These are phyloP conservation scores for Candida yuanshanica DNA, from an alignment of 805 yeast species.

Conservation along the genomic window DNA sequence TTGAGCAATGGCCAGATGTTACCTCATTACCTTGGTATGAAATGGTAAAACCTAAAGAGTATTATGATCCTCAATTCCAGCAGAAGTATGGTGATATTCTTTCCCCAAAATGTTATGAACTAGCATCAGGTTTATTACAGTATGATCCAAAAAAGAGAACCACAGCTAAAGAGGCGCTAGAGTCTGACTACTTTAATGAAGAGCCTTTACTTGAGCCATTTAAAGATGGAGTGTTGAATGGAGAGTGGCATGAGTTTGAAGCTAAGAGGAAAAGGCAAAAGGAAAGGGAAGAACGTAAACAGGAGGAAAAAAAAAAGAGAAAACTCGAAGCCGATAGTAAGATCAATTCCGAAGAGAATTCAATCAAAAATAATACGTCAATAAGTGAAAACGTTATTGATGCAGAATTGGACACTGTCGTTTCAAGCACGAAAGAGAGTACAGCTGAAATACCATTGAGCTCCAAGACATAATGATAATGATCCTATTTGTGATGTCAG, in stretches of 20 bases:
- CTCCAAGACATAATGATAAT: neutral
- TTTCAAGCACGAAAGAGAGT: neutral
- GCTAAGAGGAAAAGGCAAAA: conserved; percentile 60
- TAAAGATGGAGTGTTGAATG: conserved; percentile 46
- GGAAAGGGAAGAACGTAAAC: conserved; percentile 21
- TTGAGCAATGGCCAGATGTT: conserved; percentile 71
- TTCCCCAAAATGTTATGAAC: conserved; percentile 52
- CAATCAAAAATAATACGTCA: neutral
- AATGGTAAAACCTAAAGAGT: conserved; percentile 55
- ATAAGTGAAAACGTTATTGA: neutral
- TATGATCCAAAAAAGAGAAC: conserved; percentile 68
- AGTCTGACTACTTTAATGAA: conserved; percentile 64
- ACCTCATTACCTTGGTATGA: conserved; percentile 89
- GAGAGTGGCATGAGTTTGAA: conserved; percentile 97
- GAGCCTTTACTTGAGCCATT: conserved; percentile 64
- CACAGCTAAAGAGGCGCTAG: conserved; percentile 63
- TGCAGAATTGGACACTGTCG: neutral
- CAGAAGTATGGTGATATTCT: conserved; percentile 35
- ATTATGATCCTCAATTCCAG: conserved; percentile 30
- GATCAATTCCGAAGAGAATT: neutral
- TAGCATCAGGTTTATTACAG: conserved; percentile 57
- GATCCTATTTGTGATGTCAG: too few species aligned
- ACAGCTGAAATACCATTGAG: conserved; percentile 4
- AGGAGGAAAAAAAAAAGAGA: conserved; percentile 15
- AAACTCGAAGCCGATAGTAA: conserved; percentile 2